These are phyloP conservation scores for Podospora pseudopauciseta DNA, from an alignment of 495 filamentous ascomycete species.

Conservation along the genomic window DNA sequence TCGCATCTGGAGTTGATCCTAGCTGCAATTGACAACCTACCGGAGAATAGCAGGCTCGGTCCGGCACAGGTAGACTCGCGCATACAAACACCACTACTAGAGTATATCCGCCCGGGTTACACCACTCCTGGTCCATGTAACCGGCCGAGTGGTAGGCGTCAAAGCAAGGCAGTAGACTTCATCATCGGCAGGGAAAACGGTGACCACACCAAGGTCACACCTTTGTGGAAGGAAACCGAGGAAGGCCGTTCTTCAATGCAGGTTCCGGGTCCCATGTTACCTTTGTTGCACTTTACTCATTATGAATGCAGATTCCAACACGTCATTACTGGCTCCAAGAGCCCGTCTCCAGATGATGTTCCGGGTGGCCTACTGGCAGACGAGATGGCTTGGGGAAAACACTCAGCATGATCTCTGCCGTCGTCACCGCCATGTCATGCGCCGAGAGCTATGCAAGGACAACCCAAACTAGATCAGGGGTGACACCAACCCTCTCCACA, in stretches of 20 bases:
- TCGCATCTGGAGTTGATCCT: not conserved
- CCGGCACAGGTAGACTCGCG: not conserved
- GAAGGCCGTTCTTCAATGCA: not conserved
- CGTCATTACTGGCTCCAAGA: slow-evolving; percentile 13
- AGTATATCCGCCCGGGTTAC: not conserved
- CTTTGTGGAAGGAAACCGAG: not conserved
- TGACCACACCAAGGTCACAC: not conserved
- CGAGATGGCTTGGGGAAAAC: slow-evolving; percentile 48
- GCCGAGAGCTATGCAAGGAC: slow-evolving; percentile 41
- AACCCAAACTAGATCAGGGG: slow-evolving; percentile 16
- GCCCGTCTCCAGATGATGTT: not conserved
- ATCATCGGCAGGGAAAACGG: not conserved
- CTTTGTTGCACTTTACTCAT: not conserved
- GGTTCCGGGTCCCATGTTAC: not conserved
- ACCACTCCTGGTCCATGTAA: no score
- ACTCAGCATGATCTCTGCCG: slow-evolving; percentile 35
- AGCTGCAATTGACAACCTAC: not conserved
- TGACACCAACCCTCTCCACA: slow-evolving; percentile 26
- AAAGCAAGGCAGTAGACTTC: not conserved
- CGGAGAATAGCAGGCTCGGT: not conserved
- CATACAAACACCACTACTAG: not conserved
- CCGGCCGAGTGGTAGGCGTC: not conserved
- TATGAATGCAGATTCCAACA: slow-evolving; percentile 4
- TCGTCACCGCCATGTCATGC: slow-evolving; percentile 27
- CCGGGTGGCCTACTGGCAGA: slow-evolving; percentile 40